Percentiles rank a stretch among this genome's conserved stretches.
Evolutionary conservation across 805 yeast species (phyloP).

Genomic region (Wickerhamomyces pijperi): DNA sequence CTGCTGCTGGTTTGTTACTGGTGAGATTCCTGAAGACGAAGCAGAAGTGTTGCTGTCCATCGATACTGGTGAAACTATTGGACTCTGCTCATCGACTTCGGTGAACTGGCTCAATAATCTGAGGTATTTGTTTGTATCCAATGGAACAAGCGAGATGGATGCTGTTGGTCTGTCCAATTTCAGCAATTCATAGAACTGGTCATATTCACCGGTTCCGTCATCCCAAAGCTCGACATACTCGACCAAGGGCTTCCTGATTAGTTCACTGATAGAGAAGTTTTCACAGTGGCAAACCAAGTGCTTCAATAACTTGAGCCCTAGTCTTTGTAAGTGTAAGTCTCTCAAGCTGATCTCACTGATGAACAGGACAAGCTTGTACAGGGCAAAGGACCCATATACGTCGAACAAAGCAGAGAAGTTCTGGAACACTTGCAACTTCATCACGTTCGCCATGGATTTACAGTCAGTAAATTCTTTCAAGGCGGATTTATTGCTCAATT

Average conservation of each 20-base stretch:
- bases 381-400: conserved; percentile 24
- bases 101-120: too few relatives aligned
- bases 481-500: conserved; percentile 10
- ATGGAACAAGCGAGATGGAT: conserved; percentile 1
- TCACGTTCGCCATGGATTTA: conserved; percentile 10
- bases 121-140: too few relatives aligned
- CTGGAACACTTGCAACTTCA: conserved; percentile 15
- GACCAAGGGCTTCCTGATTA: conserved; percentile 15
- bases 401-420: conserved; percentile 24
- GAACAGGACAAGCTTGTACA: conserved; percentile 25
- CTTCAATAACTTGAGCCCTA: conserved; percentile 20
- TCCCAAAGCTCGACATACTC: conserved; percentile 23
- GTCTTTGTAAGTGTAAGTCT: conserved; percentile 23
- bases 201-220: conserved; percentile 20
- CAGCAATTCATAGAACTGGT: conserved; percentile 2
- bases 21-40: too few relatives aligned
- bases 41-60: too few relatives aligned
- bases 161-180: not conserved
- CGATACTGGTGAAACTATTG: too few relatives aligned
- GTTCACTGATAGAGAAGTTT: conserved; percentile 13
- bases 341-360: conserved; percentile 20
- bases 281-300: conserved; percentile 18
- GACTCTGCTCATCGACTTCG: too few relatives aligned
- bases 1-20: too few relatives aligned
- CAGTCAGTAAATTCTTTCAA: conserved; percentile 9